Percentiles rank a stretch among this genome's conserved stretches.
Conservation (phyloP, 78 protist species). For the Blattamonas nauphoetae region DNA sequence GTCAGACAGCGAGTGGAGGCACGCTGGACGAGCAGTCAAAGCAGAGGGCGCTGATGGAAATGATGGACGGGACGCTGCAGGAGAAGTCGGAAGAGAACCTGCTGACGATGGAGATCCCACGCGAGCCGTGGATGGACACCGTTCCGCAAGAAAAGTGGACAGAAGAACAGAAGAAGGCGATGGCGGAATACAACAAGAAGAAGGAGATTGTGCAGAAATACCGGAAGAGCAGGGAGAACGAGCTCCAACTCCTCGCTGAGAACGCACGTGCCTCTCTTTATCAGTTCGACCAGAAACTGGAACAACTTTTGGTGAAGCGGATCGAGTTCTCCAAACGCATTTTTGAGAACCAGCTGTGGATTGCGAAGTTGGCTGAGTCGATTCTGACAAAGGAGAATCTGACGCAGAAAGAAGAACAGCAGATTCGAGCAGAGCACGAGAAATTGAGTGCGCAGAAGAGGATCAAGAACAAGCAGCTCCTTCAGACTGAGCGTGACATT, state of each 20-base stretch:
- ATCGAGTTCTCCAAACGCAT: neutral
- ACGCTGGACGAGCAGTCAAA: neutral
- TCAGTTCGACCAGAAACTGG: neutral
- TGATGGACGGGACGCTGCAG: neutral
- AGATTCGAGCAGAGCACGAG: neutral
- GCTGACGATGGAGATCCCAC: neutral
- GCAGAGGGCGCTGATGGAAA: neutral
- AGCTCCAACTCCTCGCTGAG: neutral
- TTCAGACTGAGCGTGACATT: neutral
- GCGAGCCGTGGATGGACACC: neutral
- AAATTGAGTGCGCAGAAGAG: neutral
- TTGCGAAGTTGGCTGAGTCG: neutral
- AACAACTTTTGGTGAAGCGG: neutral
- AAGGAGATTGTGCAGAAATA: neutral
- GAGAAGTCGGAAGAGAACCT: neutral
- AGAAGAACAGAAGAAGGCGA: neutral
- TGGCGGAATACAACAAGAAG: neutral
- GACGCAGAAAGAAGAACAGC: neutral
- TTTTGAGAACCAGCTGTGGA: neutral
- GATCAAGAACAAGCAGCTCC: neutral
- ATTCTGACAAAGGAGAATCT: neutral
- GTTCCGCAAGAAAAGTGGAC: neutral
- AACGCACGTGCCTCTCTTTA: neutral
- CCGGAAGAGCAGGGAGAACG: neutral
- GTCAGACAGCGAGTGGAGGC: neutral